These are phyloP conservation scores for Rhodofomes roseus DNA, from an alignment of 1,284 basidiomycete species.

Conservation along the genomic window DNA sequence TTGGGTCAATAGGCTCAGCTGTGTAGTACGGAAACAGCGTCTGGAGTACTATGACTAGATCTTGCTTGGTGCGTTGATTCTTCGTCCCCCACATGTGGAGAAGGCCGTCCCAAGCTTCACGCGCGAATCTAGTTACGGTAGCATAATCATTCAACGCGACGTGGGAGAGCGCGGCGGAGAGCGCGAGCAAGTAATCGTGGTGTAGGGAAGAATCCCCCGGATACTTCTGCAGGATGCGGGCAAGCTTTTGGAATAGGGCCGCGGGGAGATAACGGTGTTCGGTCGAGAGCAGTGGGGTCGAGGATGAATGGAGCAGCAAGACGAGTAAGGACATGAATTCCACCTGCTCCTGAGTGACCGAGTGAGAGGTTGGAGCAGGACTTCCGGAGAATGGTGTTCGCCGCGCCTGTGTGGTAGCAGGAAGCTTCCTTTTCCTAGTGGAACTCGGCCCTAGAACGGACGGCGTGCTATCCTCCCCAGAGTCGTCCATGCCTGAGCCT, in stretches of 20 bases:
- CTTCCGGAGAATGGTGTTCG: conserved; percentile 4
- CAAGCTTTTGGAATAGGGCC: conserved; percentile 60
- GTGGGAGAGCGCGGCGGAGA: conserved; percentile 68
- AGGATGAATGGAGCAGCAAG: conserved; percentile 58
- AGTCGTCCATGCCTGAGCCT: background rate
- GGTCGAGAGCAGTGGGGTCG: conserved; percentile 49
- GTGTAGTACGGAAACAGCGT: conserved; percentile 72
- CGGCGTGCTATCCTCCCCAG: conserved; percentile 23
- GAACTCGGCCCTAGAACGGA: conserved; percentile 19
- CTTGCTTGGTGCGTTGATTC: conserved; percentile 64
- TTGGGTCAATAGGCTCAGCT: conserved; percentile 12
- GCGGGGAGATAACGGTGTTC: conserved; percentile 37
- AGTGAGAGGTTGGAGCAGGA: conserved; percentile 16
- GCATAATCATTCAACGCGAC: conserved; percentile 69
- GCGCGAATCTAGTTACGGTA: conserved; percentile 56
- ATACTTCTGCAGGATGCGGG: conserved; percentile 63
- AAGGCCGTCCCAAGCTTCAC: conserved; percentile 58
- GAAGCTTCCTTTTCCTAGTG: conserved; percentile 33
- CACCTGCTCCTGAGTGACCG: conserved; percentile 59
- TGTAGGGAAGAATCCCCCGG: conserved; percentile 72
- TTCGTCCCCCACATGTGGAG: conserved; percentile 75
- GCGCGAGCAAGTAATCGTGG: conserved; percentile 63
- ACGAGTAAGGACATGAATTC: conserved; percentile 69
- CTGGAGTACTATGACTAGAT: conserved; percentile 64
- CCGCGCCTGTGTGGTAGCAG: conserved; percentile 7